phyloP scores from a whole-genome alignment of 2,329 filamentous ascomycete genomes.

The Cordyceps fumosorosea region DNA sequence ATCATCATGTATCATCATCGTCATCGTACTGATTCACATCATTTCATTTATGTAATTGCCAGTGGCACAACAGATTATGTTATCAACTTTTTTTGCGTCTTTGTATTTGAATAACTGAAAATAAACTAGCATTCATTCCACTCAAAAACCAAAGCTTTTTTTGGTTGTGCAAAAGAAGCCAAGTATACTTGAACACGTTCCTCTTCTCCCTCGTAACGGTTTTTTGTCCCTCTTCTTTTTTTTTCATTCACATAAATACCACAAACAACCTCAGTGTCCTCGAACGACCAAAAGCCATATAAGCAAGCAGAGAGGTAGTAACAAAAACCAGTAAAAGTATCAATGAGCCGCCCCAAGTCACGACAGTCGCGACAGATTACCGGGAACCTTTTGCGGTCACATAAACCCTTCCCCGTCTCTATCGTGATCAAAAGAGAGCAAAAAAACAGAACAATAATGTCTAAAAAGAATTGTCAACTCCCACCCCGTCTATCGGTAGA shows the following conservation, averaged over 20 bases:
- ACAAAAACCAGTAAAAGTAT: slow-evolving; percentile 7
- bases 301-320: slow-evolving; percentile 4
- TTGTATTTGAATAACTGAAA: slow-evolving; percentile 5
- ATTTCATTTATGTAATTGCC: background rate
- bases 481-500: slow-evolving; percentile 21
- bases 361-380: slow-evolving; percentile 8
- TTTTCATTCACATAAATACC: background rate
- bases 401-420: slow-evolving; percentile 17
- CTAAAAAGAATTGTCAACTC: slow-evolving; percentile 25
- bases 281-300: slow-evolving; percentile 5
- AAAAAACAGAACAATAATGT: slow-evolving; percentile 16
- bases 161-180: slow-evolving; percentile 11
- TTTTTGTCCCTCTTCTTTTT: background rate
- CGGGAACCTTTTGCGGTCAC: slow-evolving; percentile 11
- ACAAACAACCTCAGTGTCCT: background rate
- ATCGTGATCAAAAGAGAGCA: slow-evolving; percentile 18
- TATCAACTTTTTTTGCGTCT: background rate
- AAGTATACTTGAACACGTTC: slow-evolving; percentile 6
- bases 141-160: slow-evolving; percentile 8
- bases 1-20: background rate
- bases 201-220: background rate
- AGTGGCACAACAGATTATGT: background rate
- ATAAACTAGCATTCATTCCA: slow-evolving; percentile 10
- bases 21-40: background rate
- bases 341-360: slow-evolving; percentile 9